Evolutionary conservation across 345 rosid species (phyloP), one percentile per base, ranked within the genome.

Genomic region (Gossypium mustelinum): DNA sequence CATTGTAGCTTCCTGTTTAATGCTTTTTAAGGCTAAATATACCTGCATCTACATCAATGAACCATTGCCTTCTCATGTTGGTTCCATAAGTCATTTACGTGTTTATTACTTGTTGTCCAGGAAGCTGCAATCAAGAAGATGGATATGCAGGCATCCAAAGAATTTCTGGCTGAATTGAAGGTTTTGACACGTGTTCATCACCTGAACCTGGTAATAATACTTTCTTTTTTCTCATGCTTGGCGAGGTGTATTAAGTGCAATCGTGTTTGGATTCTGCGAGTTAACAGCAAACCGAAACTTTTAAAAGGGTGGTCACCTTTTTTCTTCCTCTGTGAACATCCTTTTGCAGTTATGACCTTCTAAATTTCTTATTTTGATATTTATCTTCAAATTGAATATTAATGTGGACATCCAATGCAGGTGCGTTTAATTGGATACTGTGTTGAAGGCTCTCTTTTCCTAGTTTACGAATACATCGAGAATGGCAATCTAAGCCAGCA

Each of bases 111-210:
- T 48, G 20, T 50, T 41, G 14, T 81, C 81, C 84, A 95, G 99
- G 92, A 85, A 93, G 94, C 97, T 81, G 98, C 99, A 44, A 93
- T 95, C 81, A 95, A 95, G 87, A 95, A 91, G 86, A 95, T 95
- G 99, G 94, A 95, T 65, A 92, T 96, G 99, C 92, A 91, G 84
- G 97, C 94, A 65, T 84, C 98, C 0, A 90, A 84, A 83, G 97
- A 96, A 84, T 93, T 93, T 83, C 88, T 90, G 27, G 97, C 97
- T 20, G 99, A 93, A 77, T 80, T 96, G 74, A 91, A 91, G 81
- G 99, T 96, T 81, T 77, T 93, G 73, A 91, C 99, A 0, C 88
- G 85, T 73, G 97, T 96, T 72, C 99, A 96, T 84, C 99, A 93
- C 83, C 88, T 92, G 77, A 96, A 90, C 86, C 88, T 96, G 97